A percentile compares a stretch with the other conserved stretches of the same genome.
Conservation (phyloP, 2,329 filamentous ascomycete genomes). For the Fusarium sp. region DNA sequence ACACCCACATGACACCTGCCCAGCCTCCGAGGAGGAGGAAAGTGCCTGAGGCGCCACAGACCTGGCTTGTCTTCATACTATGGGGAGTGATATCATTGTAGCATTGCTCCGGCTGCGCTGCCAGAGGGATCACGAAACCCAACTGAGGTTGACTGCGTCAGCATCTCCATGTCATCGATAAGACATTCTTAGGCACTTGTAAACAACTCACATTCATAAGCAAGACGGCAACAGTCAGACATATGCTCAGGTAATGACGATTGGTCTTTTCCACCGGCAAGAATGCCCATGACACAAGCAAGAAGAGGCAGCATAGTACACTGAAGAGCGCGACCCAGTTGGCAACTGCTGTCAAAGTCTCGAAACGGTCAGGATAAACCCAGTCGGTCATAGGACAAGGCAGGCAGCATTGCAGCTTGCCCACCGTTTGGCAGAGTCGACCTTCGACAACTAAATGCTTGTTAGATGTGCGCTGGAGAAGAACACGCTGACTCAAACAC, state of each 20-base stretch:
- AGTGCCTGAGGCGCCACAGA: slow-evolving; percentile 90
- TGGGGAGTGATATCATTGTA: slow-evolving; percentile 93
- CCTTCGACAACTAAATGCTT: slow-evolving; percentile 68
- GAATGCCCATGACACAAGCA: slow-evolving; percentile 84
- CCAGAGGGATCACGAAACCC: slow-evolving; percentile 91
- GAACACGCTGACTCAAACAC: background rate
- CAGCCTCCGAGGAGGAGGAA: slow-evolving; percentile 91
- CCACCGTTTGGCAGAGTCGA: slow-evolving; percentile 66
- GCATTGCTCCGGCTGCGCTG: slow-evolving; percentile 84
- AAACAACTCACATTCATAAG: slow-evolving; percentile 81
- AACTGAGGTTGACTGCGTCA: slow-evolving; percentile 67
- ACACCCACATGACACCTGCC: slow-evolving; percentile 89
- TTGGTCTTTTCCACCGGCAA: slow-evolving; percentile 91
- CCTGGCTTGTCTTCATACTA: slow-evolving; percentile 85
- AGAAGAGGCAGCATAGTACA: slow-evolving; percentile 79
- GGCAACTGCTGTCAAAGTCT: slow-evolving; percentile 74
- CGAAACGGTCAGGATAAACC: slow-evolving; percentile 75
- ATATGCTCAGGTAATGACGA: slow-evolving; percentile 93
- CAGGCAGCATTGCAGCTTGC: slow-evolving; percentile 80
- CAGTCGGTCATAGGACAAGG: slow-evolving; percentile 92
- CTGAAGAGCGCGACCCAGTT: slow-evolving; percentile 88
- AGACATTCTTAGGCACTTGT: background rate
- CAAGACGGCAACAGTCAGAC: slow-evolving; percentile 81
- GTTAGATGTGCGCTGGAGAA: slow-evolving; percentile 19
- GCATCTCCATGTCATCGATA: background rate